Evolutionary conservation across 1,284 basidiomycete species (phyloP), one percentile per base, ranked within the genome.

Genomic region (Taiwanofungus camphoratus): DNA sequence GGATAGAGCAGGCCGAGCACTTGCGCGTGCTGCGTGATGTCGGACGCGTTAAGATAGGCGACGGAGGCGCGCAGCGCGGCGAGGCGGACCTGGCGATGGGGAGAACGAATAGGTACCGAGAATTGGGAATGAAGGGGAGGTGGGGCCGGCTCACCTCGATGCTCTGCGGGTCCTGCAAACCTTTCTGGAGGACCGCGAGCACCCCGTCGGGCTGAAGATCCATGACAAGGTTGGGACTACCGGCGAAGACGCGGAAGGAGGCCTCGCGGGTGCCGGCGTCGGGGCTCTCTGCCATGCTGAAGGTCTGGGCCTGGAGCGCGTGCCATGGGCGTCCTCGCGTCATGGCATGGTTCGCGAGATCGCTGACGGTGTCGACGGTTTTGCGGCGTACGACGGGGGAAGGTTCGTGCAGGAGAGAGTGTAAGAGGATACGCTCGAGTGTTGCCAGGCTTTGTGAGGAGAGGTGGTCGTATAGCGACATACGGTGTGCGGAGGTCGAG

Each of bases 301-400:
- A 87, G 0, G 73, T 71, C 46, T 82, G 81, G 0, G 74, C 76
- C 57, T 87, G 84, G 2, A 89, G 67, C 2, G 80, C 77, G 55
- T 86, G 85, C 84, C 87, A 89, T 2, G 85, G 85, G 13, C 83
- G 61, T 2, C 86, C 85, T 1, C 83, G 70, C 16, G 63, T 59
- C 79, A 89, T 86, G 11, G 77, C 75, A 41, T 84, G 76, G 49
- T 82, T 82, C 2, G 84, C 80, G 26, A 89, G 65, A 54, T 89
- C 85, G 45, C 74, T 77, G 20, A 84, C 70, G 1, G 85, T 84
- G 55, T 88, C 85, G 12, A 84, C 81, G 1, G 77, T 70, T 60
- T 84, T 85, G 19, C 74, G 70, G n/a, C 83, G 69, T 7, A 87
- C 83, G 20, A 67, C 62, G 15, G 66, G 54, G 3, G 70, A 63